Base-by-base conservation (phyloP, 192 early-diverging fungal genomes). In the Coemansia sp. region DNA sequence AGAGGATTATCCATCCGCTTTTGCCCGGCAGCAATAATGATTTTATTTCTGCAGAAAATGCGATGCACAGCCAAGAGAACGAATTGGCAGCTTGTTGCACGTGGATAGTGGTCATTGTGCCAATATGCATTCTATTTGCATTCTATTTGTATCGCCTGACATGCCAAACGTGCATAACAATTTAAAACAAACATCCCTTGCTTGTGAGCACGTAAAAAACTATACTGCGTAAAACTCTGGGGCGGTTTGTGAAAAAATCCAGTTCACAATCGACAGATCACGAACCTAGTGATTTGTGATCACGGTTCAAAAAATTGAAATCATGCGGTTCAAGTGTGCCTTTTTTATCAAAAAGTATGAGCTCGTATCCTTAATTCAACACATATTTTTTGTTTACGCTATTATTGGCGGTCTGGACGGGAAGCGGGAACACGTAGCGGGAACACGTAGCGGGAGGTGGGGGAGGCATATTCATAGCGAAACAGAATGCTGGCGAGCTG, bases 401-500 rank as follows among this genome's bases (percentile, higher is more conserved):
- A 43, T 43, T 43, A 11, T n/a, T n/a, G 41, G 39, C 14, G 11
- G 41, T 15, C 41, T n/a, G 15, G 32, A 32, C 32, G 32, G 32
- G 32, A 32, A 32, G 32, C 32, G 32, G 32, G 32, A 32, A 32
- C 32, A 32, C 32, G 32, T 32, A 32, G 32, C 32, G 32, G 32
- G 32, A 32, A 21, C 19, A 21, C 19, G 19, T 21, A 21, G 19
- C 19, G 19, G 19, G 19, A 21, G 32, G 32, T 32, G 32, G 41
- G 41, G 41, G 11, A 10, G 41, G 41, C 24, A 7, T 5, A 55
- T n/a, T 15, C 53, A 52, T 52, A 52, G 43, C 32, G 32, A 32
- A 29, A 29, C 25, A 66, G 27, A 66, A 66, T 47, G 53, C 49
- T 47, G 60, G 32, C 60, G 11, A 49, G 60, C 15, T 50, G 49